Conservation (phyloP, 2,329 filamentous ascomycete genomes). For the Neurospora crassa region DNA sequence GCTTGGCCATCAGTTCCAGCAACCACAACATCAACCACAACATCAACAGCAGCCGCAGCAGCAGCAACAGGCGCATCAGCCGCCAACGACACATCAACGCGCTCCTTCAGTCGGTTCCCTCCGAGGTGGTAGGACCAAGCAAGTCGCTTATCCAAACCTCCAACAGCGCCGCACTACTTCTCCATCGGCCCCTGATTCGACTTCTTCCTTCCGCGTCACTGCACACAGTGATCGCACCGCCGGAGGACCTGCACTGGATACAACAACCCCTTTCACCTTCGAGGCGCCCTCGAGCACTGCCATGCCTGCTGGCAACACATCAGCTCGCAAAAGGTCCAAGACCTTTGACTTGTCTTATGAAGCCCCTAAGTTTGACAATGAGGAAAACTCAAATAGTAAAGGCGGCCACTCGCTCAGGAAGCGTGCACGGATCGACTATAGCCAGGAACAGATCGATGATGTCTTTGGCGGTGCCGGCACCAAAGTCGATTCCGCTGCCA, state of each 20-base stretch:
- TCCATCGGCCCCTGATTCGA: conserved; percentile 9
- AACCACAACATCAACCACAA: background rate
- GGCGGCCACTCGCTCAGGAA: conserved; percentile 50
- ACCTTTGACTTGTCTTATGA: conserved; percentile 31
- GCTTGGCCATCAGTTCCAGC: conserved; percentile 1
- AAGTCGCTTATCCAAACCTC: background rate
- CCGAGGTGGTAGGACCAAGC: conserved; percentile 11
- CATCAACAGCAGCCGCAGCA: background rate
- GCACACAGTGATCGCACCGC: conserved; percentile 10
- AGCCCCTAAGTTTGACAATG: conserved; percentile 29
- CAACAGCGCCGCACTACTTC: conserved; percentile 13
- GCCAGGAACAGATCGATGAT: conserved; percentile 41
- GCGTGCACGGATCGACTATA: conserved; percentile 48
- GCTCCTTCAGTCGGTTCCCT: conserved; percentile 7
- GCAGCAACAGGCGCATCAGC: conserved; percentile 7
- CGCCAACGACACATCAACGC: background rate
- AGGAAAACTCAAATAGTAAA: conserved; percentile 34
- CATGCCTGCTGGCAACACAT: conserved; percentile 13
- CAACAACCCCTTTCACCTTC: conserved; percentile 10
- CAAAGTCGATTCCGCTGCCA: conserved; percentile 15
- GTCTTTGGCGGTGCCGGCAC: conserved; percentile 15
- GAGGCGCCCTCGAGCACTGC: conserved; percentile 14
- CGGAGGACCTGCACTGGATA: background rate
- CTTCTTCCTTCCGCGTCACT: conserved; percentile 6
- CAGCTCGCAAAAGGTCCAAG: conserved; percentile 33